phyloP scores from a whole-genome alignment of 2,329 filamentous ascomycete species.

The Talaromyces sp. region DNA sequence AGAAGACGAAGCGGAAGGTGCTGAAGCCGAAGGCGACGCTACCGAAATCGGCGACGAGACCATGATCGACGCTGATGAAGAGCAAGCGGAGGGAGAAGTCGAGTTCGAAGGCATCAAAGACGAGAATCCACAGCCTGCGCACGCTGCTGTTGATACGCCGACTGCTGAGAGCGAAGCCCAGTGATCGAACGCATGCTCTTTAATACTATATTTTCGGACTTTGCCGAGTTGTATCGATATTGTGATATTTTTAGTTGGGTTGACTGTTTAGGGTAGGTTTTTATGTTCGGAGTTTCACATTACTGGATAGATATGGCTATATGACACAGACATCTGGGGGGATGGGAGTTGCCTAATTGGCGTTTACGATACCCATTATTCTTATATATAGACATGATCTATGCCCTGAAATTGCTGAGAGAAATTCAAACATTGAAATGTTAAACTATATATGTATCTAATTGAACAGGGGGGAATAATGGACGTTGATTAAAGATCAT shows the following conservation, averaged over 20 bases:
- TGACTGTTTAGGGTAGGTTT: background rate
- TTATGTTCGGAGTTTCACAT: background rate
- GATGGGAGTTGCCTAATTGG: background rate
- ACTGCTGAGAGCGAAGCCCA: background rate
- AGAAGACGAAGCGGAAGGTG: constrained; percentile 12
- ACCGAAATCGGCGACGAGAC: constrained; percentile 6
- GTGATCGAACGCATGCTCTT: background rate
- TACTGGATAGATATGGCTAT: background rate
- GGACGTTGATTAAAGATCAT: background rate
- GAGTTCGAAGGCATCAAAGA: background rate
- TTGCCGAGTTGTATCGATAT: background rate
- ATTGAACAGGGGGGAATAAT: background rate
- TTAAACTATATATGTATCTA: background rate
- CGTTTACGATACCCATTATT: background rate
- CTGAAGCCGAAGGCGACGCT: background rate
- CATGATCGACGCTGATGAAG: constrained; percentile 1
- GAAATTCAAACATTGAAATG: background rate
- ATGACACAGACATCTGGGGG: background rate
- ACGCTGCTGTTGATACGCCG: background rate
- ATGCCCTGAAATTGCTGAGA: too few species aligned
- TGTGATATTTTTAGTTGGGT: background rate
- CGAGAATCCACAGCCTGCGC: background rate
- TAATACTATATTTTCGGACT: background rate
- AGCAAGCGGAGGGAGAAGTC: background rate
- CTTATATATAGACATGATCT: background rate